Evolutionary conservation across 176 grass and related monocot genomes (phyloP), one percentile per base, ranked within the genome.

Genomic region (Bolboschoenus planiculmis): DNA sequence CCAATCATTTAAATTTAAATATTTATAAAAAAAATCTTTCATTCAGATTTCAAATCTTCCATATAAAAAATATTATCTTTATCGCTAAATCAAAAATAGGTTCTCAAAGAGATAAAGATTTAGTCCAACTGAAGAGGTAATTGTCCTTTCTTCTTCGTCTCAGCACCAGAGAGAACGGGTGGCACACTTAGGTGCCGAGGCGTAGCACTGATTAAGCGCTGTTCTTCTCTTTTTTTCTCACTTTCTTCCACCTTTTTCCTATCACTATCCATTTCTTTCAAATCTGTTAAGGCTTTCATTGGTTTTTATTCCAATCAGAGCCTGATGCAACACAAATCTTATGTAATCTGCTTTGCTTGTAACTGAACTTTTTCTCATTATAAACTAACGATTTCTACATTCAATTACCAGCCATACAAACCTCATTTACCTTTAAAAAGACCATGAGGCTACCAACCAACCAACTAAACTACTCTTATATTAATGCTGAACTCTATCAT

Each of bases 311-410:
- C n/a, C n/a, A n/a, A n/a, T n/a, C n/a, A n/a, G n/a, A n/a, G 36
- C 15, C 33, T 21, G 10, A 68, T 68, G 33, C 7, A 70, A 70
- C 65, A 70, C 3, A 42, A n/a, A n/a, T n/a, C n/a, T n/a, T n/a
- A 70, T 31, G 20, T 31, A 27, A 77, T 20, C 4, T 57, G 54
- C 11, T 80, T 80, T 80, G 50, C 54, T 58, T 60, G 33, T 80
- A 80, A 61, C 31, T 80, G 56, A 77, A 77, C 72, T 13, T 77
- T n/a, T 77, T 77, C 24, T 77, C 72, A 77, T 77, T 77, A 77
- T 77, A 74, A 73, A 53, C 72, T 77, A 74, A 53, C 10, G 71
- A 80, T 80, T 80, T 80, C 78, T 80, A 80, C 78, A 80, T 80
- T 43, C 42, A 80, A 80, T 80, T 16, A 80, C 56, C 56, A 80